Base-by-base conservation (phyloP, 1,284 basidiomycete genomes). In the Grifola frondosa region DNA sequence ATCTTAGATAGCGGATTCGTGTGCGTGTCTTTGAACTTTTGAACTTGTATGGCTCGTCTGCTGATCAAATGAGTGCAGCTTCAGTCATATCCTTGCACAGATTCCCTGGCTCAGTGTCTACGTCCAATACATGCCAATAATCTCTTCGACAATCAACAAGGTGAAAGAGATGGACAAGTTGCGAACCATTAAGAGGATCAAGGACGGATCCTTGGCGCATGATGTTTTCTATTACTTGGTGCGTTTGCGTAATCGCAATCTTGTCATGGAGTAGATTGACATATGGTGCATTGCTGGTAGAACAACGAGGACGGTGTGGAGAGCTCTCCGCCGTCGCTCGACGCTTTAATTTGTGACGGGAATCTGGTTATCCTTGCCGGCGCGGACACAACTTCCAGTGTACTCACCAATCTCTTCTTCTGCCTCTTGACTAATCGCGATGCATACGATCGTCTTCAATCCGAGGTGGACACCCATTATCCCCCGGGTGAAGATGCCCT, bases 201-300 rank as follows among this genome's bases (percentile, higher is more conserved):
- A 39, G 16, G 40, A 37, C 56, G 64, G 6, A 62, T 73, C 47
- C 64, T 67, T n/a, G 63, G 76, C 48, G 62, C 15, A 57, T 69
- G 34, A 80, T 48, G 56, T 80, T 0, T 78, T 74, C 56, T 71
- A 71, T 52, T 66, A 72, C 49, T 56, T 71, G 23, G 71, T 71
- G 42, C 28, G 58, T 53, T 20, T 23, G n/a, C n/a, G n/a, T n/a
- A n/a, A n/a, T n/a, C n/a, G n/a, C n/a, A n/a, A n/a, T n/a, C n/a
- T n/a, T n/a, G n/a, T n/a, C n/a, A n/a, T n/a, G n/a, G n/a, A n/a
- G n/a, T n/a, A n/a, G n/a, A n/a, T n/a, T n/a, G n/a, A n/a, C n/a
- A n/a, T n/a, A n/a, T n/a, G n/a, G n/a, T n/a, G n/a, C n/a, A n/a
- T n/a, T n/a, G n/a, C n/a, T n/a, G n/a, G n/a, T n/a, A n/a, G n/a